A percentile compares a stretch with the other conserved stretches of the same genome.
Evolutionary conservation across 768 basidiomycete genomes (phyloP).

Genomic region (Collybia sordida): DNA sequence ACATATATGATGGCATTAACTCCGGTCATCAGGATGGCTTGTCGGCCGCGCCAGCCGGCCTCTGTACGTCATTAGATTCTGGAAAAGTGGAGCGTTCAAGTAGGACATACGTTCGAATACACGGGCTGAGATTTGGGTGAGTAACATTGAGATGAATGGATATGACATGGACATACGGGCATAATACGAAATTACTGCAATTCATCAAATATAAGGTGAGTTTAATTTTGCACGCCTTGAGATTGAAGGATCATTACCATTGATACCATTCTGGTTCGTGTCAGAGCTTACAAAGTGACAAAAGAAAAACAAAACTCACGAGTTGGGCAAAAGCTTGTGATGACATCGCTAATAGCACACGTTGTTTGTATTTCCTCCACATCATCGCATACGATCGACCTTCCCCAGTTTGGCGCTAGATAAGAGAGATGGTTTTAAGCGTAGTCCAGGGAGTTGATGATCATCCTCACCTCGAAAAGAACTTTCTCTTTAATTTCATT

Average conservation of each 20-base stretch:
- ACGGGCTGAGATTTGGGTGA: slow-evolving; percentile 47
- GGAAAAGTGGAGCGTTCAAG: background rate
- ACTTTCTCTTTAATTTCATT: slow-evolving; percentile 86
- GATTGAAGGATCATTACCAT: slow-evolving; percentile 48
- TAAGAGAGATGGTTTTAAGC: background rate
- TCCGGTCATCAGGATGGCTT: slow-evolving; percentile 94
- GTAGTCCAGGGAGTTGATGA: background rate
- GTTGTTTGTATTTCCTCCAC: slow-evolving; percentile 84
- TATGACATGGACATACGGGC: slow-evolving; percentile 60
- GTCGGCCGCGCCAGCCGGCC: slow-evolving; percentile 93
- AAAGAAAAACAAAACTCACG: slow-evolving; percentile 5
- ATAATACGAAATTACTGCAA: slow-evolving; percentile 87
- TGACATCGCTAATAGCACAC: slow-evolving; percentile 93
- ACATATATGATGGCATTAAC: slow-evolving; percentile 86
- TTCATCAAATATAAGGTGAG: background rate
- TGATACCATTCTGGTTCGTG: slow-evolving; percentile 80
- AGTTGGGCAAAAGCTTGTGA: slow-evolving; percentile 53
- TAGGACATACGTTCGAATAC: slow-evolving; percentile 79
- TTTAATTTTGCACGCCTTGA: background rate
- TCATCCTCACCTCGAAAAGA: slow-evolving; percentile 54
- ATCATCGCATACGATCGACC: slow-evolving; percentile 74
- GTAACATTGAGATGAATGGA: slow-evolving; percentile 4
- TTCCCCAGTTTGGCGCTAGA: slow-evolving; percentile 74
- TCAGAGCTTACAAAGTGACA: background rate
- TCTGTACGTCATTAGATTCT: slow-evolving; percentile 41